These are phyloP conservation scores for Tetrahymena malaccensis DNA, from an alignment of 73 alveolate genomes.

Conservation along the genomic window DNA sequence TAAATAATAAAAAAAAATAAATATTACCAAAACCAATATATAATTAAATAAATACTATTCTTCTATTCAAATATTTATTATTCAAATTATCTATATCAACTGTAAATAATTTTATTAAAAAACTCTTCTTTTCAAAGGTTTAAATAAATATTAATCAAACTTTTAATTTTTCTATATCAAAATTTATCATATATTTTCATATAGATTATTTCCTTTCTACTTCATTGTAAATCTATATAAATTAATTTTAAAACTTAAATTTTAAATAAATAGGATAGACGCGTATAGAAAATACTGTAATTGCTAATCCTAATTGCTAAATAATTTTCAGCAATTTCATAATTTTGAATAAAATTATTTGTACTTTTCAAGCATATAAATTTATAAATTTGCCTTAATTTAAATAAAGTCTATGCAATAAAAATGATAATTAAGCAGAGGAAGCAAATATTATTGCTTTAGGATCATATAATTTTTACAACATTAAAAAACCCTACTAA, in stretches of 20 bases:
- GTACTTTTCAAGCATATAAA: too few relatives aligned
- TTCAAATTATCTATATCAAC: background rate
- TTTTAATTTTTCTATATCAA: background rate
- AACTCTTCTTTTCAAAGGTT: background rate
- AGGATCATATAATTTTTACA: too few relatives aligned
- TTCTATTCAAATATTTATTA: background rate
- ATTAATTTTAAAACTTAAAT: background rate
- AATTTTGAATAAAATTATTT: too few relatives aligned
- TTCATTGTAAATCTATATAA: background rate
- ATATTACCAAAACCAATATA: background rate
- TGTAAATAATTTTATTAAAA: background rate
- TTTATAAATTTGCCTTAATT: too few relatives aligned
- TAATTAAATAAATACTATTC: background rate
- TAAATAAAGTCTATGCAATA: too few relatives aligned
- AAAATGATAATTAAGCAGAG: too few relatives aligned
- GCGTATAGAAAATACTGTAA: background rate
- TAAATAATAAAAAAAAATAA: background rate
- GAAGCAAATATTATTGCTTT: too few relatives aligned
- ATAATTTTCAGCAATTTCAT: too few relatives aligned
- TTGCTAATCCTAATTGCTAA: background rate
- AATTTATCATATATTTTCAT: background rate
- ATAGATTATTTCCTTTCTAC: background rate
- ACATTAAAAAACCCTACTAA: too few relatives aligned
- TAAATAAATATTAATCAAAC: background rate
- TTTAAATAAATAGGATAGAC: background rate